Evolutionary conservation across 768 basidiomycete species (phyloP), one percentile per base, ranked within the genome.

Genomic region (Kockovaella imperatae): DNA sequence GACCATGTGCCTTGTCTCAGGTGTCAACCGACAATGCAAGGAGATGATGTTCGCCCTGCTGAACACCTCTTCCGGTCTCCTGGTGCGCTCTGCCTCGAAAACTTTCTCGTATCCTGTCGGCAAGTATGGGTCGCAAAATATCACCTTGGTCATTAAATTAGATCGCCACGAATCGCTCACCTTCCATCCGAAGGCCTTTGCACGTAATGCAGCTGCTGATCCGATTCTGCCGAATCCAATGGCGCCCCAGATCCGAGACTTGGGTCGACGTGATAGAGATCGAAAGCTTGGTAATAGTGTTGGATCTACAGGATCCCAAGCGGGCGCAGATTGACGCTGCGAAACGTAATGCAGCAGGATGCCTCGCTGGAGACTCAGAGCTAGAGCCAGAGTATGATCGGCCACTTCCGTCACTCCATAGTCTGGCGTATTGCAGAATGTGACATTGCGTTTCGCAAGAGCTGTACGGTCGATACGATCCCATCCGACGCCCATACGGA

Each of bases 21-120:
- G 51, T 14, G 57, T 59, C 31, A 70, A 50, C 1, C 72, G 73
- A 55, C 69, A 71, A 45, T 72, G 72, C 11, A 74, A 47, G 7
- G 64, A 65, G 3, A 74, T 35, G 13, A 74, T 62, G 48, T 74
- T 72, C 15, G 51, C 38, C 7, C 47, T 34, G 1, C 43, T 32
- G 3, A 72, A 52, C 17, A 74, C 46, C 29, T 67, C 65, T 13
- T 69, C 59, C 7, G 73, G 56, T n/a, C n/a, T n/a, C n/a, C n/a
- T n/a, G n/a, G n/a, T n/a, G n/a, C n/a, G n/a, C n/a, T n/a, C n/a
- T n/a, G n/a, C n/a, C n/a, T n/a, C n/a, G n/a, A n/a, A n/a, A n/a
- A n/a, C n/a, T n/a, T n/a, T n/a, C n/a, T n/a, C n/a, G n/a, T n/a
- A n/a, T n/a, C n/a, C n/a, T n/a, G n/a, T n/a, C n/a, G n/a, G n/a